Evolutionary conservation across 495 filamentous ascomycete species (phyloP), one percentile per base, ranked within the genome.

Genomic region (Oidiodendron maius): DNA sequence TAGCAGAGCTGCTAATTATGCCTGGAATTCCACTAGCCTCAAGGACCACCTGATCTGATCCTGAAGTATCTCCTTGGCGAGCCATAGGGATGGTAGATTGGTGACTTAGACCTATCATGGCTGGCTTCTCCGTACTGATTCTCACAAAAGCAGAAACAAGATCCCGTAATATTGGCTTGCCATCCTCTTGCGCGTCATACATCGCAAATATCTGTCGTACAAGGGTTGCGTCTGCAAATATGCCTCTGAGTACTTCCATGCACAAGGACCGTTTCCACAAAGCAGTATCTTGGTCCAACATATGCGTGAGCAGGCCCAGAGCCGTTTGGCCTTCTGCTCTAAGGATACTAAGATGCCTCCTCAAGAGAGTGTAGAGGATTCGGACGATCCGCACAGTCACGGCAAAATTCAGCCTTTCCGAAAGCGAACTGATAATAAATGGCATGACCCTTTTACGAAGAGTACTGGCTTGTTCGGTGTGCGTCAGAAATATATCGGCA

Each of bases 11-110:
- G 36, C 84, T 82, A 61, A 96, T 91, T 22, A 94, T 87, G 20
- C 93, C 93, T 18, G 87, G 80, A 37, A 95, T 80, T 10, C 89
- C 91, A 28, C 86, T 87, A 13, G 87, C 86, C 64, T 97, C 91
- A 2, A 95, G 69, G 54, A 89, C 83, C 6, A 86, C 85, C 61
- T 93, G 89, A 47, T 97, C 91, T 37, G 78, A 78, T 12, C 70
- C 70, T 15, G 64, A 44, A 3, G 62, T 67, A 12, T 55, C 51
- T 40, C 57, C 63, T 3, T 67, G 64, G 21, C 65, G 60, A 37
- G 70, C 65, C 0, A 71, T 67, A 20, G 91, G 89, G 17, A 86
- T 78, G 4, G 87, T 87, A 13, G 90, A 96, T 51, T 95, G 87
- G 36, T 83, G 80, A 21, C 90, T 84, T 2, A 96, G 73, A 1